Percentiles rank a stretch among this genome's conserved stretches.
Evolutionary conservation across 108 stramenopile genomes (phyloP).

Genomic region (Conticribra guillardii): DNA sequence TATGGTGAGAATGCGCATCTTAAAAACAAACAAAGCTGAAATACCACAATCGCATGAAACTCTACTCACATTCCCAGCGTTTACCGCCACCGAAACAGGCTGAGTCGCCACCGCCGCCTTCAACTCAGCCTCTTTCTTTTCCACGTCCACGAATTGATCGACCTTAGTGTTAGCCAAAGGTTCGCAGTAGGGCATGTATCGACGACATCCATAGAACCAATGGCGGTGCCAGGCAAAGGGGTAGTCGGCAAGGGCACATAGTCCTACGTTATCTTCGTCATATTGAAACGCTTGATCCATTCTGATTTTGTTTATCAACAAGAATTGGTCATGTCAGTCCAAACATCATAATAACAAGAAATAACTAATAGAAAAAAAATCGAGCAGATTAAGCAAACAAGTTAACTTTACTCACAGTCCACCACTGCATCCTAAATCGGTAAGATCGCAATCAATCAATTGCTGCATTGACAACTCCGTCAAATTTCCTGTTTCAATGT

Average conservation of each 20-base stretch:
- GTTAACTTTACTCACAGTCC: background rate
- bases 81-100: constrained; percentile 82
- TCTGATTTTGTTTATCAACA: background rate
- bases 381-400: too few relatives aligned
- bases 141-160: constrained; percentile 83
- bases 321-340: too few relatives aligned
- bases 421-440: constrained; percentile 81
- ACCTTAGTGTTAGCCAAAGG: constrained; percentile 77
- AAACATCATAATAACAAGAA: too few relatives aligned
- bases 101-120: constrained; percentile 77
- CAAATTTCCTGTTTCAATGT: constrained; percentile 78
- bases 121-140: constrained; percentile 68
- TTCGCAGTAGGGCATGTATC: constrained; percentile 74
- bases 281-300: constrained; percentile 97
- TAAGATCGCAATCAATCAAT: constrained; percentile 91
- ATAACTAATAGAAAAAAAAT: too few relatives aligned
- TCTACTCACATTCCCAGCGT: constrained; percentile 61
- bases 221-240: constrained; percentile 71
- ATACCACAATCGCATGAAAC: too few relatives aligned
- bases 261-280: constrained; percentile 78
- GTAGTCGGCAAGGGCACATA: constrained; percentile 91
- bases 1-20: background rate
- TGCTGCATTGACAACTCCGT: constrained; percentile 91
- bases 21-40: too few relatives aligned
- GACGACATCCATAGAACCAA: constrained; percentile 55